A percentile compares a stretch with the other conserved stretches of the same genome.
phyloP scores from a whole-genome alignment of 371 early-diverging fungal genomes.

The Mortierella sp. region DNA sequence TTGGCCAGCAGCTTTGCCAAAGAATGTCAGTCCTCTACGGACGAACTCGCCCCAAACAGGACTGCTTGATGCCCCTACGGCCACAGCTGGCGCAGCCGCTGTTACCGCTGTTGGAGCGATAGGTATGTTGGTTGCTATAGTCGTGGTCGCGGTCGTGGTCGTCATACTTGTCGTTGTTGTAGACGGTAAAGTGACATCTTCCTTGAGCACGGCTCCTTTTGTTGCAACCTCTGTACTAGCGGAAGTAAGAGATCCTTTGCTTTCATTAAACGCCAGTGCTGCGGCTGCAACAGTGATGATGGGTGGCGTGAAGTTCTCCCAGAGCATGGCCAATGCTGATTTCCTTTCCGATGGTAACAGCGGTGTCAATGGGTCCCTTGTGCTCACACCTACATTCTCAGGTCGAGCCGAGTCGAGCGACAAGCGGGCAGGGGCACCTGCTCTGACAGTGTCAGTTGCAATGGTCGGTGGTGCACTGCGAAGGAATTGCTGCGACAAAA shows the following conservation, averaged over 20 bases:
- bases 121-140: no score
- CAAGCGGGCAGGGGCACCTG: neutral
- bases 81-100: neutral
- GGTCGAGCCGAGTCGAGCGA: constrained; percentile 20
- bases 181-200: no score
- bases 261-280: neutral
- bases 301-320: constrained; percentile 18
- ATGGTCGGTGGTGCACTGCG: constrained; percentile 10
- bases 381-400: neutral
- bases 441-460: neutral
- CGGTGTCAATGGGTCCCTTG: constrained; percentile 17
- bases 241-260: neutral
- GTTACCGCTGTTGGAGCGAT: neutral
- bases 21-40: constrained; percentile 3
- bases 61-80: neutral
- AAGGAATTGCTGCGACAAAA: constrained; percentile 26
- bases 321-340: constrained; percentile 11
- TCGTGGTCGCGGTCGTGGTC: no score
- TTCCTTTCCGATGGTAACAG: constrained; percentile 15
- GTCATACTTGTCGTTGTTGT: no score
- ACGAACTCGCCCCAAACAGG: constrained; percentile 13
- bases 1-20: neutral
- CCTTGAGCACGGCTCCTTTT: neutral
- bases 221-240: neutral
- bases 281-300: constrained; percentile 1